These are phyloP conservation scores for Ailanthus altissimus DNA, from an alignment of 345 rosid genomes.

Conservation along the genomic window DNA sequence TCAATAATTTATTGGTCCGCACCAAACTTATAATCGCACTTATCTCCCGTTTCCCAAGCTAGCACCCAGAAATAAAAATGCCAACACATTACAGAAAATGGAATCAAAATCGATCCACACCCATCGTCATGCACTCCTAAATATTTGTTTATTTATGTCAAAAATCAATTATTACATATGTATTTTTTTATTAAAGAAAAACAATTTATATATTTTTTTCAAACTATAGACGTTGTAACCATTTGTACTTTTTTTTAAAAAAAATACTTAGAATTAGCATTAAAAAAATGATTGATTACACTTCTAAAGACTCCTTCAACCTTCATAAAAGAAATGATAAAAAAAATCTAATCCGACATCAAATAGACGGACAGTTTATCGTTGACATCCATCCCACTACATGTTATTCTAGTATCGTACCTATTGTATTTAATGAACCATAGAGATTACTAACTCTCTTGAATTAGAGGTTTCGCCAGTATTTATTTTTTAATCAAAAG, in stretches of 20 bases:
- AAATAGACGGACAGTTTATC: neutral
- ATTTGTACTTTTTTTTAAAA: no score
- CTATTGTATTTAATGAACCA: no score
- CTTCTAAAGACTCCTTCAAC: neutral
- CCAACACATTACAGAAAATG: neutral
- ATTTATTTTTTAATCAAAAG: neutral
- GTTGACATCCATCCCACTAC: neutral
- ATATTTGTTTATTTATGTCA: neutral
- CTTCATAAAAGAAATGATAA: neutral
- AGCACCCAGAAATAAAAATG: no score
- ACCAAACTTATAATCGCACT: neutral
- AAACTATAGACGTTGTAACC: neutral
- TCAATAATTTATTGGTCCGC: neutral
- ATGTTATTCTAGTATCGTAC: neutral
- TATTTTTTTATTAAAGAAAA: no score
- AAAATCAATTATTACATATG: no score
- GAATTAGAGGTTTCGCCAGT: neutral
- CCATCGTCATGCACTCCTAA: neutral
- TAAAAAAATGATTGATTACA: neutral
- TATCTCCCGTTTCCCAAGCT: no score
- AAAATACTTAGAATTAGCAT: no score
- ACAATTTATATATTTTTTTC: neutral
- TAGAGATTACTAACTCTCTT: neutral
- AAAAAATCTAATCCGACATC: no score
- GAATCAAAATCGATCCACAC: neutral